These are phyloP conservation scores for Magnaporthiopsis poae DNA, from an alignment of 2,329 filamentous ascomycete genomes.

Conservation along the genomic window DNA sequence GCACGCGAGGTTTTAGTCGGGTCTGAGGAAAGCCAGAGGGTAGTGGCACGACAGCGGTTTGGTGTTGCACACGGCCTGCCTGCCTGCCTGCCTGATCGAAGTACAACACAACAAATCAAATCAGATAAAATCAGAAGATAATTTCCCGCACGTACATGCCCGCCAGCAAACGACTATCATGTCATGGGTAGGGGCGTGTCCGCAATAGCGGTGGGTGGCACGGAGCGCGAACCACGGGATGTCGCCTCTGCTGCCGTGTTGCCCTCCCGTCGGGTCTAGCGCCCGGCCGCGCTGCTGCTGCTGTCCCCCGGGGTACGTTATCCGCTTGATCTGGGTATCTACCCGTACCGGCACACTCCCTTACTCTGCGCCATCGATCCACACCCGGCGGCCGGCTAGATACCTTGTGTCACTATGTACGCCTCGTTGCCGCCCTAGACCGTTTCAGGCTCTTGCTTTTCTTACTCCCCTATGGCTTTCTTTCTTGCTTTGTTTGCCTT, in stretches of 20 bases:
- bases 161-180: too few relatives aligned
- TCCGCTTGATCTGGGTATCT: background rate
- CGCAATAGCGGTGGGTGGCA: background rate
- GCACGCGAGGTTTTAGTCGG: background rate
- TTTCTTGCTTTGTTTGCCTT: too few relatives aligned
- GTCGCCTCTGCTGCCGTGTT: too few relatives aligned
- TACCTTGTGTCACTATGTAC: background rate
- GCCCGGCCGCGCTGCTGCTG: too few relatives aligned
- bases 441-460: too few relatives aligned
- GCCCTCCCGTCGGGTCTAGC: too few relatives aligned
- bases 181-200: background rate
- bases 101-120: background rate
- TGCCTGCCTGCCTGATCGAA: background rate
- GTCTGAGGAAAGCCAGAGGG: background rate
- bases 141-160: background rate
- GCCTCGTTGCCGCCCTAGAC: too few relatives aligned
- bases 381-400: background rate
- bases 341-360: background rate
- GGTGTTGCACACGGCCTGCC: background rate
- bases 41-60: background rate
- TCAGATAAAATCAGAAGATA: background rate
- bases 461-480: background rate
- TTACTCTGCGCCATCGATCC: background rate
- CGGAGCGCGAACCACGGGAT: too few relatives aligned
- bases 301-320: too few relatives aligned